Evolutionary conservation across 768 basidiomycete genomes (phyloP).

Genomic region (Tephrocybe sp.): DNA sequence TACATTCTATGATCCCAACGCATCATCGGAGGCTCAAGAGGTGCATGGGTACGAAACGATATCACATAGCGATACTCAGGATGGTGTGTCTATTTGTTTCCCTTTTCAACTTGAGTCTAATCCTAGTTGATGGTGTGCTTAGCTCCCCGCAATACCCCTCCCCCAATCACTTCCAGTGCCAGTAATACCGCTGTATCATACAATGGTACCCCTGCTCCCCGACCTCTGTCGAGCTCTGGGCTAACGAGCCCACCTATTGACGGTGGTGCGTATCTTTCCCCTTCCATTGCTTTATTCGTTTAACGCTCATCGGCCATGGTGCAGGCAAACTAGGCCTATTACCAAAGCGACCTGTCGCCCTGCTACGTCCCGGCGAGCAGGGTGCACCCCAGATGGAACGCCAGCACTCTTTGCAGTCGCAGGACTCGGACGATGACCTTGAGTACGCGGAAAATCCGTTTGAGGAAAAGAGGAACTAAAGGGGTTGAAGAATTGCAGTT

Average conservation of each 20-base stretch:
- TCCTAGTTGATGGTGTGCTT: neutral
- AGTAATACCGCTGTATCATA: neutral
- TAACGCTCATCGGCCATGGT: neutral
- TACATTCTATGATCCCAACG: constrained; percentile 31
- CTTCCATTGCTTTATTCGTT: neutral
- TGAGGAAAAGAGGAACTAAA: constrained; percentile 41
- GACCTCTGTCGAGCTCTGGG: neutral
- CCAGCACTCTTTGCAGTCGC: constrained; percentile 25
- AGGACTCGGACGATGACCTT: constrained; percentile 57
- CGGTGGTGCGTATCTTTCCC: constrained; percentile 22
- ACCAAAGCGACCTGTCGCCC: constrained; percentile 72
- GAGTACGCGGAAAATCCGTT: constrained; percentile 79
- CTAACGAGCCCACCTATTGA: constrained; percentile 26
- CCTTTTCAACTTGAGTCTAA: neutral
- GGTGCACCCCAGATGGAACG: constrained; percentile 15
- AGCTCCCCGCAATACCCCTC: neutral
- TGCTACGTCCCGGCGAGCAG: constrained; percentile 32
- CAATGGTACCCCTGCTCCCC: neutral
- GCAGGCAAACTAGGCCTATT: constrained; percentile 67
- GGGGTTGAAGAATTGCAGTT: neutral
- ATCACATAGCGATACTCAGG: neutral
- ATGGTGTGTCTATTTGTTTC: neutral
- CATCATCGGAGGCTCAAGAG: constrained; percentile 4
- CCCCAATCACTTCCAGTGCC: neutral
- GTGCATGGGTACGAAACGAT: constrained; percentile 17